Base-by-base conservation (phyloP, 768 basidiomycete genomes). In the Kwoniella sp. region DNA sequence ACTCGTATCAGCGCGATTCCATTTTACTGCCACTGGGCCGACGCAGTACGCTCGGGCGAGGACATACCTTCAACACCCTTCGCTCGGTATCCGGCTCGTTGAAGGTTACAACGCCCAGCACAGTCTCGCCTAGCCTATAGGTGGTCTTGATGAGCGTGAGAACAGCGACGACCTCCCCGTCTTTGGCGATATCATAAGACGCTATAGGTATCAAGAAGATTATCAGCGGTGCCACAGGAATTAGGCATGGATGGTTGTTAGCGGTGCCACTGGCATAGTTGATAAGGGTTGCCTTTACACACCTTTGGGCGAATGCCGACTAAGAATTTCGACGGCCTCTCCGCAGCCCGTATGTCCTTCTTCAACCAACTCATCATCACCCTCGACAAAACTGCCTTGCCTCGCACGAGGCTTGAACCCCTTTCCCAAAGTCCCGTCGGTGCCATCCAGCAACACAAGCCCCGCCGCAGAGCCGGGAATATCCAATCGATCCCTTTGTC, bases 151-250 rank as follows among this genome's bases (percentile, higher is more conserved):
- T 87, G 68, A 99, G 90, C 0, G 93, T 96, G 15, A 99, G 80
- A 37, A 90, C 88, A 6, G 95, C 94, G 62, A 98, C 92, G 46
- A 87, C 86, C 37, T 90, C 85, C 0, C 90, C 92, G 36, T 95
- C 91, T 82, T 97, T 96, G 76, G 88, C 90, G 59, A 97, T 92
- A 81, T 97, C 94, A 80, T 92, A 97, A 0, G 92, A 93, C 40
- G 88, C 92, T n/a, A n/a, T n/a, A n/a, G n/a, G n/a, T n/a, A n/a
- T n/a, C n/a, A n/a, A n/a, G n/a, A n/a, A n/a, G n/a, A n/a, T n/a
- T n/a, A n/a, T n/a, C n/a, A n/a, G n/a, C n/a, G n/a, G n/a, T n/a
- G n/a, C n/a, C n/a, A n/a, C n/a, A n/a, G n/a, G n/a, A n/a, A n/a
- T n/a, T n/a, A n/a, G n/a, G n/a, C n/a, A n/a, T n/a, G n/a, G n/a